A percentile compares a stretch with the other conserved stretches of the same genome.
Evolutionary conservation across 306 rosid species (phyloP).

Genomic region (Castanopsis chinensis): DNA sequence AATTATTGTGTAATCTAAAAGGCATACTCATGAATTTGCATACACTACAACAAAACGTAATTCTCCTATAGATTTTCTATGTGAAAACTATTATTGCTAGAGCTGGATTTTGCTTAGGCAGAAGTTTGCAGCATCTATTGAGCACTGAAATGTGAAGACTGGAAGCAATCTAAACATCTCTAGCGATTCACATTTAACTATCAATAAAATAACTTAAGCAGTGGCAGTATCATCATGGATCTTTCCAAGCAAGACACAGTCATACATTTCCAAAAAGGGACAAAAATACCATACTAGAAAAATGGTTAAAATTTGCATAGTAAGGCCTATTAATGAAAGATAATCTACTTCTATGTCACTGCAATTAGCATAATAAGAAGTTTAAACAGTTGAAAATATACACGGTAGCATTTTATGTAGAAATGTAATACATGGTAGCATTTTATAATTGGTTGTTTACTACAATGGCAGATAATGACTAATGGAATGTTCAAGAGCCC

Average conservation of each 20-base stretch:
- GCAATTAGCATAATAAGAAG: no score
- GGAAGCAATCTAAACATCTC: no score
- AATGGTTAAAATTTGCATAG: not conserved
- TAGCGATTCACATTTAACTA: no score
- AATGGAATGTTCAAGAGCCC: conserved; percentile 52
- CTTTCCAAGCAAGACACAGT: no score
- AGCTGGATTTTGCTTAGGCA: not conserved
- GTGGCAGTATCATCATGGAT: no score
- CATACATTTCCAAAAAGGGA: no score
- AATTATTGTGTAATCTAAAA: not conserved
- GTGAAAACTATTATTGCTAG: not conserved
- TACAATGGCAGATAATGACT: conserved; percentile 37
- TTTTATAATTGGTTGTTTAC: not conserved
- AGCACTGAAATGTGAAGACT: not conserved
- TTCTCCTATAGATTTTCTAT: not conserved
- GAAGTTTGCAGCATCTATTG: not conserved
- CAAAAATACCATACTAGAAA: no score
- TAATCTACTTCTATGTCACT: not conserved
- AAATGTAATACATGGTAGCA: not conserved
- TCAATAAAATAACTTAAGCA: no score
- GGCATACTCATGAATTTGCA: not conserved
- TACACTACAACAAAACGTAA: not conserved
- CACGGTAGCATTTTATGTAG: no score
- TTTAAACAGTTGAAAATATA: no score
- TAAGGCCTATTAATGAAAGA: not conserved